Evolutionary conservation across 768 basidiomycete genomes (phyloP), one percentile per base, ranked within the genome.

Genomic region (Mrakia gelida): DNA sequence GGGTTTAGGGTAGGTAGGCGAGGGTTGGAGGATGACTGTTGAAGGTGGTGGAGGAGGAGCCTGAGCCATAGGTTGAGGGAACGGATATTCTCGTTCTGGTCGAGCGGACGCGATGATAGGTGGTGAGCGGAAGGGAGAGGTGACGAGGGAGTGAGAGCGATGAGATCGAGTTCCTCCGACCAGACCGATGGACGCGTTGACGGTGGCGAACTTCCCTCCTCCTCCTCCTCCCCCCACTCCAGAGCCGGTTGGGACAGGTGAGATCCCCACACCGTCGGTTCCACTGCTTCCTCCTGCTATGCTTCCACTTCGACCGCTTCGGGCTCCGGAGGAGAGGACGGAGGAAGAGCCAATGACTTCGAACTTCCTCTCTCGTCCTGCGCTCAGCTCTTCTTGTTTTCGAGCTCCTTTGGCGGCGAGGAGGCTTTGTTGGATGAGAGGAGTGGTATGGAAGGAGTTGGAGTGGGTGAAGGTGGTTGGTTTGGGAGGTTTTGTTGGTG

Each of bases 401-500:
- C 56, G 11, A 16, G 49, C 49, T 21, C 54, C 34, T 34, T 61
- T 73, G 3, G 72, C 72, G 52, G 72, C 72, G 32, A 59, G 56
- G 23, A 73, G 72, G 30, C 49, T 56, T 30, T 73, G 72, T 21
- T 49, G 52, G 26, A 73, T 73, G 52, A 73, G 49, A 18, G 72
- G 72, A 2, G 72, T 41, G 21, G 72, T 49, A 21, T 41, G 72
- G 18, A 61, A 41, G 52, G 75, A 68, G 41, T 71, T 54, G 70
- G 61, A 23, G 7, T 65, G 38, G 43, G 45, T 26, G 26, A 63
- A 38, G 2, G 0, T 52, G n/a, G 75, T 38, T 28, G 63, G 76
- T 41, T 63, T 77, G 41, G 71, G 71, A 41, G 76, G 76, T 43
- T 72, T 72, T 41, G n/a, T 28, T n/a, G 72, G 41, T 5, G 65